A percentile compares a stretch with the other conserved stretches of the same genome.
These are phyloP conservation scores for Annulohypoxylon stygium DNA, from an alignment of 495 filamentous ascomycete genomes.

Conservation along the genomic window DNA sequence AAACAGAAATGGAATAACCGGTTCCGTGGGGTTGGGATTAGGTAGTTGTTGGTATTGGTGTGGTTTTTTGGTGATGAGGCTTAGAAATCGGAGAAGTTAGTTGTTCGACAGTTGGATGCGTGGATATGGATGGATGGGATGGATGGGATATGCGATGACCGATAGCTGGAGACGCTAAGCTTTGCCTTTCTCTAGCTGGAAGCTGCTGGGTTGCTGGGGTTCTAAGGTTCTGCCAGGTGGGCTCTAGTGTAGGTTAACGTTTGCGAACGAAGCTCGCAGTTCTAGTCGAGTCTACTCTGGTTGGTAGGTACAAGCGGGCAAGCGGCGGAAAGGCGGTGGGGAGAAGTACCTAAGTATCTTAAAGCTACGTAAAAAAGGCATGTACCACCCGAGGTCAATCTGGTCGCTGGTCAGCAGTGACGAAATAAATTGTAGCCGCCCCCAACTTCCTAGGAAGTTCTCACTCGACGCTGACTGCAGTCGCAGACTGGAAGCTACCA, in stretches of 20 bases:
- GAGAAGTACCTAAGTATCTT: constrained; percentile 5
- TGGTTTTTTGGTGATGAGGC: constrained; percentile 19
- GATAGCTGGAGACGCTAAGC: background rate
- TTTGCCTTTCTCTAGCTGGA: constrained; percentile 1
- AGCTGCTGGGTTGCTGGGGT: background rate
- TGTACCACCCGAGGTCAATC: constrained; percentile 10
- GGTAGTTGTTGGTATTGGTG: background rate
- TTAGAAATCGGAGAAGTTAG: constrained; percentile 19
- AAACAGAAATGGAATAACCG: constrained; percentile 1
- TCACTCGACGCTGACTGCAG: background rate
- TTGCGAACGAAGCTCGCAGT: constrained; percentile 44
- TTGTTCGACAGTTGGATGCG: constrained; percentile 9
- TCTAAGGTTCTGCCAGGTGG: background rate
- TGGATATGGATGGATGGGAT: background rate
- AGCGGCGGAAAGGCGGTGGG: constrained; percentile 36
- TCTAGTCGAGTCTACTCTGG: constrained; percentile 33
- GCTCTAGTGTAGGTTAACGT: constrained; percentile 27
- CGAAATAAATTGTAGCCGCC: constrained; percentile 33
- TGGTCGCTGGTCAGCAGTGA: constrained; percentile 23
- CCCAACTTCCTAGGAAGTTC: background rate
- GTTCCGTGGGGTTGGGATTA: constrained; percentile 9
- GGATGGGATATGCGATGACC: constrained; percentile 28
- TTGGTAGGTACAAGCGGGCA: constrained; percentile 40
- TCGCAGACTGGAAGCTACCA: background rate
- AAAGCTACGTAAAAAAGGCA: background rate